phyloP scores from a whole-genome alignment of 2,329 filamentous ascomycete genomes.

The Botrytis tulipae region DNA sequence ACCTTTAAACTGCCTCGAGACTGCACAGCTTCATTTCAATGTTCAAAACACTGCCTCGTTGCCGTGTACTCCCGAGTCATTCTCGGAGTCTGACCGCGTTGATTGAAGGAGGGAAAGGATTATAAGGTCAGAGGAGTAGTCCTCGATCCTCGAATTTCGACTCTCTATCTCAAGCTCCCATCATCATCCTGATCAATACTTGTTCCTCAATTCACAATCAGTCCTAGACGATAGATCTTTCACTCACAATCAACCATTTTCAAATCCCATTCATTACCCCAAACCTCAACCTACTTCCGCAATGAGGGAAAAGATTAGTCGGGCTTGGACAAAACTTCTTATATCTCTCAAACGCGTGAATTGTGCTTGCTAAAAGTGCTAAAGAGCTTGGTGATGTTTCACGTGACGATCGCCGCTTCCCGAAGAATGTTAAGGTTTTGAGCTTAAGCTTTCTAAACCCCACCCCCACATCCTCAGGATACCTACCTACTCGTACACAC shows the following conservation, averaged over 20 bases:
- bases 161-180: background rate
- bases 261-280: background rate
- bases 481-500: background rate
- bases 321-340: slow-evolving; percentile 16
- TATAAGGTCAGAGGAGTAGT: background rate
- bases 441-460: slow-evolving; percentile 7
- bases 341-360: slow-evolving; percentile 19
- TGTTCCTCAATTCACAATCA: background rate
- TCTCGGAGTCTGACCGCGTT: background rate
- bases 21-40: background rate
- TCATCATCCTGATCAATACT: background rate
- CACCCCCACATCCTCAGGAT: slow-evolving; percentile 15
- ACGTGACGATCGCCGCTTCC: slow-evolving; percentile 3
- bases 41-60: background rate
- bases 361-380: slow-evolving; percentile 16
- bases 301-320: slow-evolving; percentile 15
- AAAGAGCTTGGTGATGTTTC: background rate
- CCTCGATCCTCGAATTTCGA: background rate
- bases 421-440: background rate
- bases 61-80: background rate
- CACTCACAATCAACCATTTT: background rate
- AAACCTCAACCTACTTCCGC: background rate
- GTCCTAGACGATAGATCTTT: background rate
- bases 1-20: background rate
- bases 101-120: background rate